phyloP scores from a whole-genome alignment of 1,139 yeast genomes.

The Hemisphaericaspora lyxosophila region DNA sequence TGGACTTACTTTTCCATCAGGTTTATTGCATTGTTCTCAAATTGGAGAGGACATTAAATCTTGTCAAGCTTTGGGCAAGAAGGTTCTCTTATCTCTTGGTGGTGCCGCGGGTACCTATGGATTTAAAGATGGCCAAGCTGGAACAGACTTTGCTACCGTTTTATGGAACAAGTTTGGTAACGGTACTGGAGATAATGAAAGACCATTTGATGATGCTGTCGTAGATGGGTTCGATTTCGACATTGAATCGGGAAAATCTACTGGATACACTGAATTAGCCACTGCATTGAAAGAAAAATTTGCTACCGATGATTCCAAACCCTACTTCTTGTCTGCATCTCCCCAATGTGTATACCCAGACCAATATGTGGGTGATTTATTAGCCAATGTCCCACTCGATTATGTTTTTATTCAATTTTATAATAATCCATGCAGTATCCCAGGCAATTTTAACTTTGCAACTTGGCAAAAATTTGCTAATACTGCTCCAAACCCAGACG shows the following conservation, averaged over 20 bases:
- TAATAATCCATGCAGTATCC: constrained; percentile 77
- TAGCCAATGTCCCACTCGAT: constrained; percentile 66
- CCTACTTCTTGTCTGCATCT: constrained; percentile 82
- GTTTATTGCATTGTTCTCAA: constrained; percentile 57
- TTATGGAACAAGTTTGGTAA: constrained; percentile 86
- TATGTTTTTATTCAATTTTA: constrained; percentile 90
- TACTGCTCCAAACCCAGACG: constrained; percentile 31
- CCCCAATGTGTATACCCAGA: constrained; percentile 96
- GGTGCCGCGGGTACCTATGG: constrained; percentile 85
- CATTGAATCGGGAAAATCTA: constrained; percentile 42
- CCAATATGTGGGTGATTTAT: constrained; percentile 68
- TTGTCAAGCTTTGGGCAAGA: constrained; percentile 79
- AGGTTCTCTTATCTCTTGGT: constrained; percentile 78
- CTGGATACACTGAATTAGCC: constrained; percentile 66
- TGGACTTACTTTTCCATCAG: constrained; percentile 50
- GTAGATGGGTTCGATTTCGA: constrained; percentile 46
- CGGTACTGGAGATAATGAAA: constrained; percentile 60
- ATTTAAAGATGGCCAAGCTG: constrained; percentile 58
- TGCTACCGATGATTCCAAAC: constrained; percentile 50
- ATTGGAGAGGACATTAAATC: constrained; percentile 72
- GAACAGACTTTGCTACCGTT: constrained; percentile 62
- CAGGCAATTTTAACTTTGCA: constrained; percentile 69
- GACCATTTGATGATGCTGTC: constrained; percentile 67
- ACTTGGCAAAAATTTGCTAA: constrained; percentile 76
- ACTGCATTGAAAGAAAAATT: constrained; percentile 60